Evolutionary conservation across 352 stramenopile species (phyloP).

Genomic region (Globisporangium heterothallicum): DNA sequence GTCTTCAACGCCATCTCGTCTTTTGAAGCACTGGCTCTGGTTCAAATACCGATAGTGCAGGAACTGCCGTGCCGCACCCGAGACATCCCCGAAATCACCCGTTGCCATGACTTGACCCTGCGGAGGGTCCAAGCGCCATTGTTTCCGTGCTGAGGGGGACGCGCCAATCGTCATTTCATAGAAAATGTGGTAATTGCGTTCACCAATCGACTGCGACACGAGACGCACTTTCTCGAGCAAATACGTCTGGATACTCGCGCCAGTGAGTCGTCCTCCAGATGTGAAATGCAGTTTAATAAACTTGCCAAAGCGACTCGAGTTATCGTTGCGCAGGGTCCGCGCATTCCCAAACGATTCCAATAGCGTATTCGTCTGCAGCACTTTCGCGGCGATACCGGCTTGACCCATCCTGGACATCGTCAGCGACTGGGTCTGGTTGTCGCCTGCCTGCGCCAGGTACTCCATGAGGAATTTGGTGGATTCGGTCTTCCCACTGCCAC

Average conservation of each 20-base stretch:
- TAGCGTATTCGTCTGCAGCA: conserved; percentile 88
- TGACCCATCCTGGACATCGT: conserved; percentile 17
- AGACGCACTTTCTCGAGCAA: conserved; percentile 92
- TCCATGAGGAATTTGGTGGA: conserved; percentile 88
- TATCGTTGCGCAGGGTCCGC: conserved; percentile 85
- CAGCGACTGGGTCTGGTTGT: conserved; percentile 60
- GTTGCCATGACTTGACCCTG: conserved; percentile 24
- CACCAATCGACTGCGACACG: conserved; percentile 72
- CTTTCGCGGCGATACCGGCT: conserved; percentile 74
- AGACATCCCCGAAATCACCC: conserved; percentile 38
- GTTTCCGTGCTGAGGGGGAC: conserved; percentile 36
- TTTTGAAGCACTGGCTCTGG: conserved; percentile 82
- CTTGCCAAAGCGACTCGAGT: conserved; percentile 90
- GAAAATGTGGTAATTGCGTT: conserved; percentile 87
- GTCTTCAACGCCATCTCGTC: conserved; percentile 72
- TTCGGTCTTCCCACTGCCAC: conserved; percentile 86
- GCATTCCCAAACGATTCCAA: conserved; percentile 89
- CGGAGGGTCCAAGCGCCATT: conserved; percentile 64
- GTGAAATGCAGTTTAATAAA: conserved; percentile 91
- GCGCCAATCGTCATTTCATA: conserved; percentile 77
- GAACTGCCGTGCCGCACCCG: conserved; percentile 43
- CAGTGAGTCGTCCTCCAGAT: conserved; percentile 56
- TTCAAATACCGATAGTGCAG: conserved; percentile 80
- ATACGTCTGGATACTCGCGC: conserved; percentile 90
- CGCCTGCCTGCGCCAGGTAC: conserved; percentile 76